These are phyloP conservation scores for Amaranthus tricolor DNA, from an alignment of 179 eudicot genomes.

Conservation along the genomic window DNA sequence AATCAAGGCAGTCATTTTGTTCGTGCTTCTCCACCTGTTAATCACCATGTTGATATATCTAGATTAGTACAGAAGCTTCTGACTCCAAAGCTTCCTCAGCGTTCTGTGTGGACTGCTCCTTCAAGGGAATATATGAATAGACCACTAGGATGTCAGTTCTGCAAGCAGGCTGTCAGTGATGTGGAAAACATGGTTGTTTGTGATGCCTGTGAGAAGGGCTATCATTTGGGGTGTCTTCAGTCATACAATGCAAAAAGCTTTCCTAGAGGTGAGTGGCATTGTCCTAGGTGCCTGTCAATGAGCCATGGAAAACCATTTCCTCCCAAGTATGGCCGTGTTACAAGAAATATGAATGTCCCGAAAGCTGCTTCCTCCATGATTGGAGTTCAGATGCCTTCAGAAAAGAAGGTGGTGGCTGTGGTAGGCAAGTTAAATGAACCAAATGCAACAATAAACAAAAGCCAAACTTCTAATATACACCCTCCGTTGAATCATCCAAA, in stretches of 20 bases:
- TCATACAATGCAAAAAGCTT: constrained; percentile 59
- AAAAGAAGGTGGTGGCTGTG: constrained; percentile 37
- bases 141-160: constrained; percentile 70
- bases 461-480: constrained; percentile 26
- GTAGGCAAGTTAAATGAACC: constrained; percentile 43
- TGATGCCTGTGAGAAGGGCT: constrained; percentile 96
- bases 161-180: constrained; percentile 57
- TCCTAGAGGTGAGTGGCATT: constrained; percentile 91
- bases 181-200: constrained; percentile 81
- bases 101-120: constrained; percentile 75
- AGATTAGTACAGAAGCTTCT: constrained; percentile 74
- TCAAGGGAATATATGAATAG: constrained; percentile 89
- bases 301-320: constrained; percentile 86
- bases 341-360: constrained; percentile 61
- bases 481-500: constrained; percentile 39
- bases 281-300: constrained; percentile 72
- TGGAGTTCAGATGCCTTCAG: constrained; percentile 43
- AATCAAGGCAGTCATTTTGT: constrained; percentile 46
- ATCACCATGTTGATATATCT: constrained; percentile 64
- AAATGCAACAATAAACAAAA: constrained; percentile 43
- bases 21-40: constrained; percentile 44
- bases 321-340: constrained; percentile 97
- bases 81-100: constrained; percentile 48
- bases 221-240: constrained; percentile 81
- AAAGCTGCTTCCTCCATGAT: constrained; percentile 44